Conservation (phyloP, 2,329 filamentous ascomycete genomes). For the Leptographium flavum region DNA sequence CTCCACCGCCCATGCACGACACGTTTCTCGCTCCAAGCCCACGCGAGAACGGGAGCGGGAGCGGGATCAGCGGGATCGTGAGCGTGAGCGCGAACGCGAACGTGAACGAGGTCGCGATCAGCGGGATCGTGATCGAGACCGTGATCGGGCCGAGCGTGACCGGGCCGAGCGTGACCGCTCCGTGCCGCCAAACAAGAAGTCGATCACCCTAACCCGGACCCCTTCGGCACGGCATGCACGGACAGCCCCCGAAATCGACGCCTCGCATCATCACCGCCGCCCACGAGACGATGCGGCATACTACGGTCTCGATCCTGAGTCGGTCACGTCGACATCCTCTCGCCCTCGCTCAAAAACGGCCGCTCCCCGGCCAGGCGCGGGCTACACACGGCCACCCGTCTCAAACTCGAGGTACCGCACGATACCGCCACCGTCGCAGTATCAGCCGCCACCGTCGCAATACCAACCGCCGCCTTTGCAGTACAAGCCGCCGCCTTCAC, state of each 20-base stretch:
- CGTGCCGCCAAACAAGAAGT: conserved; percentile 15
- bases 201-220: conserved; percentile 15
- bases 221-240: conserved; percentile 20
- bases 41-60: conserved; percentile 10
- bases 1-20: conserved; percentile 25
- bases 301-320: conserved; percentile 23
- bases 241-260: conserved; percentile 18
- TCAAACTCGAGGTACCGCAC: conserved; percentile 19
- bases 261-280: conserved; percentile 14
- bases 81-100: no score
- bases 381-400: conserved; percentile 20
- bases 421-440: not conserved
- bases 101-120: no score
- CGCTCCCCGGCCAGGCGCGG: conserved; percentile 22
- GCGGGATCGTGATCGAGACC: no score
- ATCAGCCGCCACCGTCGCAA: not conserved
- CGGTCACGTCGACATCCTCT: conserved; percentile 15
- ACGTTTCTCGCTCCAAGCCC: conserved; percentile 18
- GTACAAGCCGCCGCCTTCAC: conserved; percentile 13
- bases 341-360: conserved; percentile 26
- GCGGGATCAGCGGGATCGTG: no score
- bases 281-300: conserved; percentile 23
- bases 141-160: no score
- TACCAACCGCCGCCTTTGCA: conserved; percentile 11
- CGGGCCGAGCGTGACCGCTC: conserved; percentile 14